A percentile compares a stretch with the other conserved stretches of the same genome.
Conservation (phyloP, 1,139 yeast species). For the Lodderomyces metapsilosis region DNA sequence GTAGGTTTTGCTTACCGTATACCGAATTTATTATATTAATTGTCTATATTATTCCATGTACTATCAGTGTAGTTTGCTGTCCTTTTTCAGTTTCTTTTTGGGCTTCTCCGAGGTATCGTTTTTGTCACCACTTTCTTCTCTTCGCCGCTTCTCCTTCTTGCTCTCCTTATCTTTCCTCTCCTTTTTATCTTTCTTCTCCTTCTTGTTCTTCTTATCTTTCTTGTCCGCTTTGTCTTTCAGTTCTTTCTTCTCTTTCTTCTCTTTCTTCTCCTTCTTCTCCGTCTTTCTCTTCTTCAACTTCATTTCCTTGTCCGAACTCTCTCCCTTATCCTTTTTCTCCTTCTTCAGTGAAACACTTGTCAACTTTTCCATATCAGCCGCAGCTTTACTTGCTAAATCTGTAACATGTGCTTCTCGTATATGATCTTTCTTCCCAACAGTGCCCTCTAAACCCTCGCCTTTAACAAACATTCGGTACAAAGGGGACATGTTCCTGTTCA, state of each 20-base stretch:
- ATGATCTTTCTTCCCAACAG: constrained; percentile 47
- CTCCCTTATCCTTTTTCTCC: constrained; percentile 14
- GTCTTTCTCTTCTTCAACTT: constrained; percentile 13
- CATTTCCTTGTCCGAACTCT: constrained; percentile 12
- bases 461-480: constrained; percentile 74
- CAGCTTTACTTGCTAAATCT: constrained; percentile 15
- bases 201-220: constrained; percentile 15
- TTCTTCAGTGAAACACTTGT: constrained; percentile 17
- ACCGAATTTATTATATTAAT: too few species aligned
- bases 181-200: constrained; percentile 7
- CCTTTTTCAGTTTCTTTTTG: too few species aligned
- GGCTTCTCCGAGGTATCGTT: too few species aligned
- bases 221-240: constrained; percentile 16
- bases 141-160: constrained; percentile 6
- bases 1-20: too few species aligned
- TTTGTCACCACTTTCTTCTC: constrained; percentile 1
- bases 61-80: too few species aligned
- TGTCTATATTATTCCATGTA: too few species aligned
- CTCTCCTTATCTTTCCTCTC: neutral
- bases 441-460: constrained; percentile 84
- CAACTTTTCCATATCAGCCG: constrained; percentile 12
- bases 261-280: constrained; percentile 15
- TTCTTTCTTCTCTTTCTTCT: constrained; percentile 14
- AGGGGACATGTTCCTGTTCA: constrained; percentile 53
- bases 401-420: constrained; percentile 18